phyloP scores from a whole-genome alignment of 2,329 filamentous ascomycete genomes.

The Fusarium ambrosium region DNA sequence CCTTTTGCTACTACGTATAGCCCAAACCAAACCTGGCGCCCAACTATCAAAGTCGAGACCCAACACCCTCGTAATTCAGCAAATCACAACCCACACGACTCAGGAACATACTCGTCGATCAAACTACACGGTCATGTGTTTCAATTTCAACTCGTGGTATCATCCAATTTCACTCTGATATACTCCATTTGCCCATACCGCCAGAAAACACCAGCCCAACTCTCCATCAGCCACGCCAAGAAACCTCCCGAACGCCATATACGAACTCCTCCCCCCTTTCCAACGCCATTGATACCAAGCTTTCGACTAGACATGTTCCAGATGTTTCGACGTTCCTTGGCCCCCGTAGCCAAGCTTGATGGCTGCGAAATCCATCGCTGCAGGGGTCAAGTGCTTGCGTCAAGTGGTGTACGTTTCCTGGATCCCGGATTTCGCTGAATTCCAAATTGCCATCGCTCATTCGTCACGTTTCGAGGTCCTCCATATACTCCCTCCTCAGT shows the following conservation, averaged over 20 bases:
- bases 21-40: neutral
- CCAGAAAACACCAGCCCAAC: neutral
- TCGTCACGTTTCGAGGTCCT: neutral
- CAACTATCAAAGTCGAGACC: neutral
- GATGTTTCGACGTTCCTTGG: neutral
- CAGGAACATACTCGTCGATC: neutral
- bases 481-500: neutral
- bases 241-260: neutral
- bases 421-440: slow-evolving; percentile 1
- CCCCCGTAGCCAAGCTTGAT: neutral
- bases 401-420: neutral
- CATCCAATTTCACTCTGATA: neutral
- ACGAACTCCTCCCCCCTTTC: neutral
- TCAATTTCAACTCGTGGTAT: slow-evolving; percentile 4
- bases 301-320: slow-evolving; percentile 35
- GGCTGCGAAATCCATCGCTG: neutral
- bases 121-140: neutral
- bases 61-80: neutral
- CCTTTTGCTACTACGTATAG: neutral
- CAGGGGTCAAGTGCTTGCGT: slow-evolving; percentile 15
- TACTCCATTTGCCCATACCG: neutral
- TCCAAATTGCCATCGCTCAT: slow-evolving; percentile 2
- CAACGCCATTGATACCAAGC: slow-evolving; percentile 20
- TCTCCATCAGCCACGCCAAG: neutral
- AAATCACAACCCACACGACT: neutral